phyloP scores from a whole-genome alignment of 345 rosid species.

The Hevea brasiliensis region DNA sequence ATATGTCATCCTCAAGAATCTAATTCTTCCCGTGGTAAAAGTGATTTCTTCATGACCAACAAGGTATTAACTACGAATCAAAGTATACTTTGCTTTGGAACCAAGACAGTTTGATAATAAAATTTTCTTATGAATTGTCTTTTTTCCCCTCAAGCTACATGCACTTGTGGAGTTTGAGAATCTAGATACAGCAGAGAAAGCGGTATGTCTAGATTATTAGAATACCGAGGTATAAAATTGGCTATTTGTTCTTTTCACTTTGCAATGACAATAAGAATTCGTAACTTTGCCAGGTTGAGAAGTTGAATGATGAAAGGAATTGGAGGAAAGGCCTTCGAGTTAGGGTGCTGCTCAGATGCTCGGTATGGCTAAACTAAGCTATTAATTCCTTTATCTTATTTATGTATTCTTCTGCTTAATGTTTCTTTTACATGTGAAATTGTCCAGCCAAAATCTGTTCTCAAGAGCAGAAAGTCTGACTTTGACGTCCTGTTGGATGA shows the following conservation, averaged over 20 bases:
- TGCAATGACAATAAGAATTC: background rate
- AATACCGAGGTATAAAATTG: background rate
- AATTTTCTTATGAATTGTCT: conserved; percentile 4
- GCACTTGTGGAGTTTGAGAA: conserved; percentile 89
- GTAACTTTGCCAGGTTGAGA: conserved; percentile 54
- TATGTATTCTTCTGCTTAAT: background rate
- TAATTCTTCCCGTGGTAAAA: conserved; percentile 62
- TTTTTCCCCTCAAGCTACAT: conserved; percentile 55
- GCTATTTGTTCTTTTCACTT: background rate
- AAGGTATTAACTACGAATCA: conserved; percentile 49
- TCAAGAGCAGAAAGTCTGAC: conserved; percentile 64
- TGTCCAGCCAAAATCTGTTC: conserved; percentile 91
- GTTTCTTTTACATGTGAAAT: conserved; percentile 1
- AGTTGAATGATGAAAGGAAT: conserved; percentile 84
- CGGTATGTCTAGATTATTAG: conserved; percentile 48
- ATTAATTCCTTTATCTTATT: background rate
- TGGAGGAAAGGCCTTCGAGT: conserved; percentile 99
- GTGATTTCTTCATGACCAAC: conserved; percentile 67
- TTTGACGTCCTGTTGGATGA: conserved; percentile 68
- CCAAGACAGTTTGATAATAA: background rate
- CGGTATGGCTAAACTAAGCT: conserved; percentile 45
- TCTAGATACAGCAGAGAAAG: conserved; percentile 70
- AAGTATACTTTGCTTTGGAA: background rate
- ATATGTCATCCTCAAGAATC: conserved; percentile 93
- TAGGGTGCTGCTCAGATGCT: conserved; percentile 78